phyloP scores from a whole-genome alignment of 1,284 basidiomycete genomes.

The Erythrobasidium hasegawianum region DNA sequence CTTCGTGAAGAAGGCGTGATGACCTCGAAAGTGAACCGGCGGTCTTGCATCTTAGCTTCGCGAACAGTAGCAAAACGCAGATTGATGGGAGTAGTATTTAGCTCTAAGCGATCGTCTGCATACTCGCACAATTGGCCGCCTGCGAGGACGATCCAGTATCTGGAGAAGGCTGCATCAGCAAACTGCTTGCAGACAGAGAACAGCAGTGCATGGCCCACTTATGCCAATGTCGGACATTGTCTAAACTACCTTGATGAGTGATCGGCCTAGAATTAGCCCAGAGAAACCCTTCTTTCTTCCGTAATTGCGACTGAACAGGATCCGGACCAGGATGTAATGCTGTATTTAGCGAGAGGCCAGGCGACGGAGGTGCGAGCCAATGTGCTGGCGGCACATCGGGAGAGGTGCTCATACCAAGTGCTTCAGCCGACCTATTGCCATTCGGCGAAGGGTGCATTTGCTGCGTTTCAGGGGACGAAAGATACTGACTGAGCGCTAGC shows the following conservation, averaged over 20 bases:
- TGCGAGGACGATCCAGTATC: slow-evolving; percentile 38
- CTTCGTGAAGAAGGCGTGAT: slow-evolving; percentile 53
- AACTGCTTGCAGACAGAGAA: too few species aligned
- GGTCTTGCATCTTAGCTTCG: slow-evolving; percentile 26
- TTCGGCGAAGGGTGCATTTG: neutral
- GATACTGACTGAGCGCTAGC: neutral
- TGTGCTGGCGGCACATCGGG: slow-evolving; percentile 28
- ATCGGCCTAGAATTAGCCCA: slow-evolving; percentile 36
- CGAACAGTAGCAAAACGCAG: slow-evolving; percentile 39
- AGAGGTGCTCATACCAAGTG: neutral
- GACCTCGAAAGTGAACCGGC: slow-evolving; percentile 52
- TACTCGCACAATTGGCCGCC: slow-evolving; percentile 43
- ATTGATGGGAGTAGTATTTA: slow-evolving; percentile 38
- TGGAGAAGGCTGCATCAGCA: too few species aligned
- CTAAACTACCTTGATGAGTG: slow-evolving; percentile 35
- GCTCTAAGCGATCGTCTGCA: slow-evolving; percentile 33
- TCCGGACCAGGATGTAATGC: neutral
- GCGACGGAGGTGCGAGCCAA: slow-evolving; percentile 17
- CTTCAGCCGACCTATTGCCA: neutral
- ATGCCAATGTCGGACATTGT: slow-evolving; percentile 38
- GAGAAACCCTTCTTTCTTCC: slow-evolving; percentile 41
- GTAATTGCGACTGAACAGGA: neutral
- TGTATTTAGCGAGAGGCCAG: neutral
- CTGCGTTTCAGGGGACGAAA: neutral
- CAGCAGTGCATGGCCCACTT: too few species aligned